Evolutionary conservation across 768 basidiomycete genomes (phyloP), one percentile per base, ranked within the genome.

Genomic region (Mycena vulgaris): DNA sequence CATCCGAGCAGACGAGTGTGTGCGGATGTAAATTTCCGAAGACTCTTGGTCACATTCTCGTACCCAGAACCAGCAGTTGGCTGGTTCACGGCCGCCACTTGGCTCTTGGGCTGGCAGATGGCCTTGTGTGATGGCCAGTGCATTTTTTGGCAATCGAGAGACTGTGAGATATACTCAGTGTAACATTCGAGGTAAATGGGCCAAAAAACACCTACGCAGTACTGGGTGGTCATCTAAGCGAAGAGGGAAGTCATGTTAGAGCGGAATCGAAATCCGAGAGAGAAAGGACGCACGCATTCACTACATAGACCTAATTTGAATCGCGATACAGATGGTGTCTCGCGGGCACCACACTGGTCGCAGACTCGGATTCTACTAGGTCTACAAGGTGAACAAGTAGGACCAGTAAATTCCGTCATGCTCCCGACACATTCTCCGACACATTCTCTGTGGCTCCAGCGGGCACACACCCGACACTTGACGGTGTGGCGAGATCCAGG

Each of bases 261-360:
- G 63, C 13, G 58, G 48, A 59, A 56, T n/a, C n/a, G 56, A n/a
- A 62, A 64, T 66, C 59, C 30, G 37, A 71, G 68, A 62, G 61
- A 28, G 52, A 70, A 60, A 39, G 56, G 70, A 92, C 93, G 78
- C 83, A 94, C 93, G 83, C 94, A 95, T 74, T 93, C 93, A 80
- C 93, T 92, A 75, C 94, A 95, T 65, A n/a, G n/a, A n/a, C n/a
- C n/a, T n/a, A 94, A 83, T 75, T 92, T 88, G 83, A 95, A 94
- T 75, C 87, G 89, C 63, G 82, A 82, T 42, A 84, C 83, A 59
- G 86, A 80, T 57, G 92, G 89, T 63, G 89, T 88, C 79, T 95
- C 94, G 65, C 87, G 81, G 59, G 86, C 83, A 68, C 92, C 90
- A 72, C 94, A 95, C 64, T 89, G 87, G 83, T 95, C 94, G 79